Evolutionary conservation across 2,329 filamentous ascomycete species (phyloP).

Genomic region (Dactylellina drechsleri): DNA sequence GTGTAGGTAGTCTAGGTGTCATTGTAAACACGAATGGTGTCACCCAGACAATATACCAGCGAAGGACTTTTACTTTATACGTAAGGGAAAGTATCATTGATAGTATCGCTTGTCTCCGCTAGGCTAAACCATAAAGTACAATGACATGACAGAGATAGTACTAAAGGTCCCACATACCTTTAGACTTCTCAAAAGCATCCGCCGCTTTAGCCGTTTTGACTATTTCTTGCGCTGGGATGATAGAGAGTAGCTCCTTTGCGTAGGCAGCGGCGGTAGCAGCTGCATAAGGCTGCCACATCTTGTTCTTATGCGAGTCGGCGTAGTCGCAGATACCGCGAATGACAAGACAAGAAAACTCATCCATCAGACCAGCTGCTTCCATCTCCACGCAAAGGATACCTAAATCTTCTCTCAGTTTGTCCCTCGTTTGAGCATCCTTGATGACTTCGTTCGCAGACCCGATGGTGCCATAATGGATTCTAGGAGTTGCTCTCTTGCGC

Average conservation of each 20-base stretch:
- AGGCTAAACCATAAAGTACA: no score
- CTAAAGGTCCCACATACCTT: background rate
- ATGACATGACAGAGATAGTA: no score
- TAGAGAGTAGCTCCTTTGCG: conserved; percentile 13
- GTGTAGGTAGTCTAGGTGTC: no score
- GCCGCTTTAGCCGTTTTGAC: background rate
- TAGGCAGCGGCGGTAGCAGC: conserved; percentile 25
- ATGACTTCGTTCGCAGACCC: conserved; percentile 10
- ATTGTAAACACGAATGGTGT: no score
- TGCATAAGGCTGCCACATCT: conserved; percentile 29
- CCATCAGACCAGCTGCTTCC: conserved; percentile 10
- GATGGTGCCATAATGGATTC: conserved; percentile 20
- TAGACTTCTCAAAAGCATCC: background rate
- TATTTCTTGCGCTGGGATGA: background rate
- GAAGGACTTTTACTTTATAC: no score
- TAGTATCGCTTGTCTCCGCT: no score
- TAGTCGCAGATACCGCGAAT: conserved; percentile 31
- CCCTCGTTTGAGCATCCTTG: background rate
- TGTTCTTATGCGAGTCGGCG: conserved; percentile 28
- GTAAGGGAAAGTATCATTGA: no score
- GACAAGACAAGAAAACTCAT: conserved; percentile 11
- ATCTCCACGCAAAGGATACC: conserved; percentile 16
- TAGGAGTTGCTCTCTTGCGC: background rate
- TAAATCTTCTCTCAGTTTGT: conserved; percentile 6
- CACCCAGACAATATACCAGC: no score